These are phyloP conservation scores for Cladosporium phlei DNA, from an alignment of 2,329 filamentous ascomycete species.

Conservation along the genomic window DNA sequence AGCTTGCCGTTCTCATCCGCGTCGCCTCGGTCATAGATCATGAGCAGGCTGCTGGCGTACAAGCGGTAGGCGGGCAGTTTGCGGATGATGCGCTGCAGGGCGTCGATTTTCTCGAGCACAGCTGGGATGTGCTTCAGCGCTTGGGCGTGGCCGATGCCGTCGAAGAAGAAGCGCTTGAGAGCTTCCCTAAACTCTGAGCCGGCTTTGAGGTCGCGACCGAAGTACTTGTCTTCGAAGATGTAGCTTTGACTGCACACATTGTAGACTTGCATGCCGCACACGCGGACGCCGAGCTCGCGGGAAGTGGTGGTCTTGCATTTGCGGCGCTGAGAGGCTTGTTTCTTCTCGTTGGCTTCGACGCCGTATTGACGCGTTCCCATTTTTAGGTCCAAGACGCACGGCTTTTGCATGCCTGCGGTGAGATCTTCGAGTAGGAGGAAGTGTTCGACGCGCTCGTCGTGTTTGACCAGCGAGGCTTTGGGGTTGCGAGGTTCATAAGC, in stretches of 20 bases:
- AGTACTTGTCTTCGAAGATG: slow-evolving; percentile 98
- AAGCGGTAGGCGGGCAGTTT: slow-evolving; percentile 81
- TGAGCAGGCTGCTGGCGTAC: slow-evolving; percentile 88
- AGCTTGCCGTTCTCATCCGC: slow-evolving; percentile 46
- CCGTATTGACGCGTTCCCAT: slow-evolving; percentile 98
- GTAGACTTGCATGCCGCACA: slow-evolving; percentile 96
- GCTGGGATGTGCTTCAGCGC: slow-evolving; percentile 82
- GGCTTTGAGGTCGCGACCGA: slow-evolving; percentile 79
- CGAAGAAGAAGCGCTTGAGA: slow-evolving; percentile 82
- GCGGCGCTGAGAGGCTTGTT: slow-evolving; percentile 83
- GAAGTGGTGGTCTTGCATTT: slow-evolving; percentile 94
- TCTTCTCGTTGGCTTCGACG: slow-evolving; percentile 84
- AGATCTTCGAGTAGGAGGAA: slow-evolving; percentile 92
- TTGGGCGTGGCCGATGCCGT: slow-evolving; percentile 75
- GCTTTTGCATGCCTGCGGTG: slow-evolving; percentile 91
- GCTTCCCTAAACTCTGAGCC: slow-evolving; percentile 86
- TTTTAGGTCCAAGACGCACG: slow-evolving; percentile 95
- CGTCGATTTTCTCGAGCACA: slow-evolving; percentile 75
- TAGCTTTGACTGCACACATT: slow-evolving; percentile 78
- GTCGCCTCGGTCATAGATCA: slow-evolving; percentile 89
- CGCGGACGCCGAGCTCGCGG: slow-evolving; percentile 79
- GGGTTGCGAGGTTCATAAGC: slow-evolving; percentile 37
- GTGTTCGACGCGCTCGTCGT: slow-evolving; percentile 71
- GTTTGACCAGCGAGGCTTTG: slow-evolving; percentile 42
- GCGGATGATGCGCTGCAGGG: slow-evolving; percentile 77